Base-by-base conservation (phyloP, 2,329 filamentous ascomycete species). In the Aspergillus viridinutans region DNA sequence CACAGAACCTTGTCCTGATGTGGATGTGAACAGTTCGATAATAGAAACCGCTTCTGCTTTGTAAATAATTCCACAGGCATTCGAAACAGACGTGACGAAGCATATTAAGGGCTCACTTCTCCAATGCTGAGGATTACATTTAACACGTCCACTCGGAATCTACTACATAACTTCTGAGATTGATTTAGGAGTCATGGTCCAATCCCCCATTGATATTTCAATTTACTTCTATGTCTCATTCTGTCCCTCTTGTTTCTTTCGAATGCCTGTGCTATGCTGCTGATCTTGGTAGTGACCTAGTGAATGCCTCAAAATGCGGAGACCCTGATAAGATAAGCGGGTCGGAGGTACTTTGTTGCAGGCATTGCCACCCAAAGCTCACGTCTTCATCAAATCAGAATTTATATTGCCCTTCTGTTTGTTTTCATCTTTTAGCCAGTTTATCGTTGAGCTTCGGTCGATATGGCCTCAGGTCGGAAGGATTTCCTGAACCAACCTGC, bases 401-500 rank as follows among this genome's bases (percentile, higher is more conserved):
- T 14, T 14, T 14, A 23, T 3, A 7, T 23, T 21, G 50, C 59
- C 58, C 54, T 55, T 42, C 49, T 50, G 29, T 47, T 14, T 47
- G 28, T 42, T 25, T 45, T 58, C 28, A 32, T 55, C 43, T 57
- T 21, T 35, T 26, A 53, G 29, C 10, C 49, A 47, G 40, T 35
- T 43, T 47, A 25, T 47, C 23, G 12, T 47, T 25, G 20, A 23
- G 43, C 10, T 53, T 56, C 58, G 58, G 55, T 59, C 67, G 75
- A 45, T 6, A 87, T 87, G 85, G 82, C 83, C 56, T 73, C 71
- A 54, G 82, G 82, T 58, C 81, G 83, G 67, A 88, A 91, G 79
- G 92, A 97, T 76, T 97, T 97, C 70, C 77, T 97, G 59, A 92
- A 84, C 76, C 92, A 96, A 75, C 87, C 89, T 60, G 89, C 89